Evolutionary conservation across 169 alveolate genomes (phyloP).

Genomic region (Cryptosporidium sp.): DNA sequence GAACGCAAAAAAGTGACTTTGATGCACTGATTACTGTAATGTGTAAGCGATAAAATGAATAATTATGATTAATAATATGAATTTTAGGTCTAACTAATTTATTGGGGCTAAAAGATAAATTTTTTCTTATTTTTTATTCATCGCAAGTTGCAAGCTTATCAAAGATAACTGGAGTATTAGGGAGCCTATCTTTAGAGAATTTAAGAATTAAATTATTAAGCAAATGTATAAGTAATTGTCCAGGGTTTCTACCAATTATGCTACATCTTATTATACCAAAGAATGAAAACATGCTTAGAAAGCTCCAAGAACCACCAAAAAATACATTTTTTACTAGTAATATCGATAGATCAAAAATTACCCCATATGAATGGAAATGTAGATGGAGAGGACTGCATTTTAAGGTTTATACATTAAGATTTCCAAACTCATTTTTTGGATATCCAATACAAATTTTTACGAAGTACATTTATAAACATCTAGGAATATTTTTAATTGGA

Average conservation of each 20-base stretch:
- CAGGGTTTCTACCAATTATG: constrained; percentile 34
- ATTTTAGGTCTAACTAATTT: constrained; percentile 30
- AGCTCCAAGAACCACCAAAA: constrained; percentile 21
- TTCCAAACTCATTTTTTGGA: constrained; percentile 31
- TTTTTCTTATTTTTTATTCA: constrained; percentile 32
- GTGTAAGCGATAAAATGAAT: constrained; percentile 23
- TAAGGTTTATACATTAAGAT: constrained; percentile 46
- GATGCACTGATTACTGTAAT: constrained; percentile 34
- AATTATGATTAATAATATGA: not conserved
- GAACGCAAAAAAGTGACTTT: constrained; percentile 9
- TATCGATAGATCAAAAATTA: constrained; percentile 16
- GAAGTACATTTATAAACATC: constrained; percentile 17
- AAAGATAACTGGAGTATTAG: constrained; percentile 6
- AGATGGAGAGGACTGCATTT: constrained; percentile 57
- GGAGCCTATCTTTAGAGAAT: constrained; percentile 14
- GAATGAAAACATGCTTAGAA: constrained; percentile 28
- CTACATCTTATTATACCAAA: constrained; percentile 32
- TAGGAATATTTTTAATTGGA: constrained; percentile 39
- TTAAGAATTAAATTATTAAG: constrained; percentile 21
- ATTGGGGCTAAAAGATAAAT: constrained; percentile 10
- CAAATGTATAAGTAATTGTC: constrained; percentile 22
- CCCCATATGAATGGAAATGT: constrained; percentile 40
- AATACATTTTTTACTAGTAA: constrained; percentile 10
- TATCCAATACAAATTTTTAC: constrained; percentile 42
- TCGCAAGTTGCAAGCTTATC: constrained; percentile 23